Conservation (phyloP, 2,329 filamentous ascomycete species). For the Dactylellina drechsleri region DNA sequence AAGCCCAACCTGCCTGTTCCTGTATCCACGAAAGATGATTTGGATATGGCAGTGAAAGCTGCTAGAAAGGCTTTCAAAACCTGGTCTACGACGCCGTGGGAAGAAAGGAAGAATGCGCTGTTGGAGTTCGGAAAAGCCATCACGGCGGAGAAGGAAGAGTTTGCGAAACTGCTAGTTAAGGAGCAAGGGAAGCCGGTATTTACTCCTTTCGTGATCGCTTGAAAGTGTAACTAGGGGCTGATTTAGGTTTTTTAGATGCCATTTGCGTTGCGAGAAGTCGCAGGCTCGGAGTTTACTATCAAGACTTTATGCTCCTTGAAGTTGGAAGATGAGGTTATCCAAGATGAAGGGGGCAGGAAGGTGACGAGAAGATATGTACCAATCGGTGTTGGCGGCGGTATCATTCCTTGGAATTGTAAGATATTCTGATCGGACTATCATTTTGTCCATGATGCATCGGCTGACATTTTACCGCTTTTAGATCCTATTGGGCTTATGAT, state of each 20-base stretch:
- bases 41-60: constrained; percentile 66
- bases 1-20: constrained; percentile 67
- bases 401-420: constrained; percentile 71
- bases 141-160: constrained; percentile 62
- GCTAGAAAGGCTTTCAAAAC: constrained; percentile 65
- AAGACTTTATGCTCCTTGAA: constrained; percentile 59
- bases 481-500: constrained; percentile 67
- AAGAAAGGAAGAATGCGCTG: constrained; percentile 63
- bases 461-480: background rate
- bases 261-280: constrained; percentile 26
- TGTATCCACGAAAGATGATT: constrained; percentile 65
- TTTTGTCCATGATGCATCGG: background rate
- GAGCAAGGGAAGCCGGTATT: constrained; percentile 68
- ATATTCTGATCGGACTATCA: background rate
- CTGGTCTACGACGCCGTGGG: constrained; percentile 65
- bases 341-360: constrained; percentile 64
- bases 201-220: background rate
- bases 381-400: constrained; percentile 67
- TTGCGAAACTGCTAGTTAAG: constrained; percentile 64
- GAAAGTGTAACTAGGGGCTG: background rate
- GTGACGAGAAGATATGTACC: constrained; percentile 65
- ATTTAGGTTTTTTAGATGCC: constrained; percentile 3
- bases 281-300: background rate
- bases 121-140: constrained; percentile 63
- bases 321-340: constrained; percentile 65